Evolutionary conservation across 768 basidiomycete genomes (phyloP), one percentile per base, ranked within the genome.

Genomic region (Auricularia sp.): DNA sequence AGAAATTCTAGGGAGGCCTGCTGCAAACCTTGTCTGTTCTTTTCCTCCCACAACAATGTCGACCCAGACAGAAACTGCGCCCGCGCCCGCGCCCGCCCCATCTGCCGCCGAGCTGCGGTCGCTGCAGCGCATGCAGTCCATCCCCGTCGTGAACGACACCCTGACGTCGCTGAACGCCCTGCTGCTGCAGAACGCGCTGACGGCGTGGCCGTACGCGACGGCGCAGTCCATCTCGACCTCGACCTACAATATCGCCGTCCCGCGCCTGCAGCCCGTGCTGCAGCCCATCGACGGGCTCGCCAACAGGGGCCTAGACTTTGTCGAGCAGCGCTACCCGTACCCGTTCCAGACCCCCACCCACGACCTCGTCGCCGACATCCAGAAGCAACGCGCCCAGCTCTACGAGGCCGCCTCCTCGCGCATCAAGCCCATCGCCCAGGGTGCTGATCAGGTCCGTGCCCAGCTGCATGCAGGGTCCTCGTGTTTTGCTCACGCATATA

Each of bases 261-360:
- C 90, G 3, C 56, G 56, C 23, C 65, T 91, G 54, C 87, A 88
- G 68, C 75, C 79, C 62, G 82, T 80, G 63, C 75, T 92, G 23
- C 86, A 85, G 0, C 88, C 90, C 7, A 71, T 89, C 39, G 84
- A 92, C 67, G 82, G 75, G n/a, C 76, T 76, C 62, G 90, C 87
- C 35, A 88, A 90, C 80, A 86, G 83, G 77, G 87, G 84, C 35
- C 80, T 90, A 44, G 89, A 92, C 71, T 84, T 73, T 21, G 87
- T 91, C 63, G 80, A 91, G 77, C 78, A 81, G 63, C 83, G 83
- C 62, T 90, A 85, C 72, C 91, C 90, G 12, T 87, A 86, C 71
- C 83, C 89, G 3, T 93, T 91, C 81, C 79, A 84, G 66, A 83
- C 83, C 18, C 83, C 84, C 70, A 86, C 89, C 3, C 87, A 87